Base-by-base conservation (phyloP, 176 grass and related monocot genomes). In the Alopecurus myosuroides region DNA sequence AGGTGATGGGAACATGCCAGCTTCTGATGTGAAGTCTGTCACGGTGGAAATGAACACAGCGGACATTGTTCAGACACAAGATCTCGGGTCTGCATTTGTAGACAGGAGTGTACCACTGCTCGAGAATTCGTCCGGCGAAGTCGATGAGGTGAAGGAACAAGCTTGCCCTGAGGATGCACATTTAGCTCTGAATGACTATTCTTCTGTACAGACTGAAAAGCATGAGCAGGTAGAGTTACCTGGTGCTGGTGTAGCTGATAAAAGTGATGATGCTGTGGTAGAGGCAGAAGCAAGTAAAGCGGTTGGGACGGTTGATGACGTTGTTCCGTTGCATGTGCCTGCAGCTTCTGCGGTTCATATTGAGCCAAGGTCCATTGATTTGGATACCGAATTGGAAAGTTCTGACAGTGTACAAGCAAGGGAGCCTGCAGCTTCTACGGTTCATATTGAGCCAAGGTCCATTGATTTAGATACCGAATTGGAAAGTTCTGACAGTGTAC, bases 201-300 rank as follows among this genome's bases (percentile, higher is more conserved):
- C 78, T 85, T 52, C 29, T 68, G 28, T 35, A 80, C 74, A 84
- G 44, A 82, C 61, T 79, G 42, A 75, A 81, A 57, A 70, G n/a
- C 22, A 37, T 2, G 78, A 31, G 55, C 62, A 77, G 10, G 80
- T 75, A 29, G 66, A 80, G 53, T 42, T 45, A 42, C 22, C 42
- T 70, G 14, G 15, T 77, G 69, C 41, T 79, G 37, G 31, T 49
- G 50, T 86, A 62, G 17, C 74, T 77, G 70, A 85, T 84, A 84
- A 63, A 68, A 42, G 36, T 61, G 78, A 49, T 23, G 44, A 77
- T 68, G 62, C 9, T 85, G 51, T 67, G 67, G 37, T 76, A 52
- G 65, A 46, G 51, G 60, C 51, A 57, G 81, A 91, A 25, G 15
- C 7, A 6, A 76, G 61, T 61, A 30, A 60, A 51, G 70, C 81